Evolutionary conservation across 257 asterid genomes (phyloP).

Genomic region (Petunia secreta): DNA sequence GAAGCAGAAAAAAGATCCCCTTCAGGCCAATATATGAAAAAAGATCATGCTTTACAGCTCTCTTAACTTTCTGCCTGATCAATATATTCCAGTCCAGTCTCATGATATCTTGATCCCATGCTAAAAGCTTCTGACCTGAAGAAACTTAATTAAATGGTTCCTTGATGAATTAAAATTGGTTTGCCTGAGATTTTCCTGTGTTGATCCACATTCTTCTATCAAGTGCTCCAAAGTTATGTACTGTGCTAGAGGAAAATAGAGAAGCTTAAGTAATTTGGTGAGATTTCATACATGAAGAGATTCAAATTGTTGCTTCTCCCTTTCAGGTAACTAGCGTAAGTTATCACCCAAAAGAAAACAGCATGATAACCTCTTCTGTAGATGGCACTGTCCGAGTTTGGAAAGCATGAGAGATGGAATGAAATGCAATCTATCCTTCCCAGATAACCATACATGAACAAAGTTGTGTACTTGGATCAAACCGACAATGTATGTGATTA

Average conservation of each 20-base stretch:
- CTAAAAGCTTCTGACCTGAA: not conserved
- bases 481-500: not conserved
- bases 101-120: slow-evolving; percentile 7
- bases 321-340: slow-evolving; percentile 90
- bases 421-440: not conserved
- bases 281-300: not conserved
- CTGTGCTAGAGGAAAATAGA: not conserved
- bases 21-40: not conserved
- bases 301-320: slow-evolving; percentile 18
- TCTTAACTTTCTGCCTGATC: slow-evolving; percentile 6
- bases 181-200: slow-evolving; percentile 8
- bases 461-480: slow-evolving; percentile 2
- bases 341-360: slow-evolving; percentile 86
- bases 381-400: slow-evolving; percentile 90
- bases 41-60: not conserved
- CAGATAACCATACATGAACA: not conserved
- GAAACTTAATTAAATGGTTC: not conserved
- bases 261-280: not conserved
- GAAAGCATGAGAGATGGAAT: slow-evolving; percentile 57
- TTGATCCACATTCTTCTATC: not conserved
- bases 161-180: not conserved
- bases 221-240: not conserved
- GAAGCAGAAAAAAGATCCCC: not conserved
- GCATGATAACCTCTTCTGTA: slow-evolving; percentile 89
- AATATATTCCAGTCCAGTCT: not conserved